phyloP scores from a whole-genome alignment of 306 rosid genomes.

The Boehmeria nivea region DNA sequence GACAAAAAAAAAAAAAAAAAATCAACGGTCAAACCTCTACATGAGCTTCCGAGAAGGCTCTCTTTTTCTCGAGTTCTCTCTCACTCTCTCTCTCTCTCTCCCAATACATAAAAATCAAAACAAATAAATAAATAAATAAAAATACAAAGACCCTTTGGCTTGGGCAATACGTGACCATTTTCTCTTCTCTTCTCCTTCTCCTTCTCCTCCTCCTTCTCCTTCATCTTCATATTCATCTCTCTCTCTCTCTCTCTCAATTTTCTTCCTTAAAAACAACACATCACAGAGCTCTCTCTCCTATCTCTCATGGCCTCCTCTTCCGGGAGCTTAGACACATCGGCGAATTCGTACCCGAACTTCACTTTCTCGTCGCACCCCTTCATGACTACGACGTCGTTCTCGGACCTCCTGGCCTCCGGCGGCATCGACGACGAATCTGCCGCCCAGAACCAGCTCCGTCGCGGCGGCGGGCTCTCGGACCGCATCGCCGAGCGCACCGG shows the following conservation, averaged over 20 bases:
- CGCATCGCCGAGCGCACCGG: constrained; percentile 44
- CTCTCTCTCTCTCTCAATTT: constrained; percentile 10
- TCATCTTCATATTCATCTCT: background rate
- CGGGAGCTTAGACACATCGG: constrained; percentile 63
- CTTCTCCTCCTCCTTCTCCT: constrained; percentile 1
- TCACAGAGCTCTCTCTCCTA: constrained; percentile 1
- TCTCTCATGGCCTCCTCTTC: constrained; percentile 42
- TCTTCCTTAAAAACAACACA: background rate
- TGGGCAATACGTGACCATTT: constrained; percentile 42
- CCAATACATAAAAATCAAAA: background rate
- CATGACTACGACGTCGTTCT: constrained; percentile 68
- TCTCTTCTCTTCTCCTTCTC: constrained; percentile 4
- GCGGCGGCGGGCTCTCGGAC: constrained; percentile 37
- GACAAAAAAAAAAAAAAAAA: background rate
- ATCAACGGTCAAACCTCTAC: constrained; percentile 52
- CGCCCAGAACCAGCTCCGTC: background rate
- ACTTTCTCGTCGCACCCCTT: constrained; percentile 60
- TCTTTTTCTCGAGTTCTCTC: background rate
- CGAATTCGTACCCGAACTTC: constrained; percentile 40
- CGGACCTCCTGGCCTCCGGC: constrained; percentile 58
- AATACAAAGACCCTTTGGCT: constrained; percentile 15
- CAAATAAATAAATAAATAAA: background rate
- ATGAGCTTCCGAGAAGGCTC: constrained; percentile 45
- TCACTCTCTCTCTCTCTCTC: background rate
- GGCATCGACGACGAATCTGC: constrained; percentile 9